Percentiles rank a stretch among this genome's conserved stretches.
Evolutionary conservation across 1,139 yeast species (phyloP).

Genomic region (Magnusiomyces sp.): DNA sequence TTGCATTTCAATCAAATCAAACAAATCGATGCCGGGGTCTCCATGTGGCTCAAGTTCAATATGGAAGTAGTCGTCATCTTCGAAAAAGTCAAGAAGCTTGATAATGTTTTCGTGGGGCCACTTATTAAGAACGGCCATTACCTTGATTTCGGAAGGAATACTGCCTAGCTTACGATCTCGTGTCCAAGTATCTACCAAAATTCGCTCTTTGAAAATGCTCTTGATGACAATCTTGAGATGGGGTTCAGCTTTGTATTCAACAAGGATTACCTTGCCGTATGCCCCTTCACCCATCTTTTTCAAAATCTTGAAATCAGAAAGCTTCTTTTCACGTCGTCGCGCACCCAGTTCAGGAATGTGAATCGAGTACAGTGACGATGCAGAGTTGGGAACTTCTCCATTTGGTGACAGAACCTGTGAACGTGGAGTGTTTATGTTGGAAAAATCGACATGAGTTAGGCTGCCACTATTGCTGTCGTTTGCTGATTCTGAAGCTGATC

Average conservation of each 20-base stretch:
- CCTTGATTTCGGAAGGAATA: slow-evolving; percentile 88
- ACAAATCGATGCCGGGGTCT: slow-evolving; percentile 78
- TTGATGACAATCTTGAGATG: slow-evolving; percentile 67
- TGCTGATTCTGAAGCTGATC: slow-evolving; percentile 4
- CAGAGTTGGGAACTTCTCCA: slow-evolving; percentile 11
- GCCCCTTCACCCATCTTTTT: slow-evolving; percentile 94
- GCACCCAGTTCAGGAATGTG: slow-evolving; percentile 29
- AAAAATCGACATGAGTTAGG: background rate
- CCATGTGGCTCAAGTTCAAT: slow-evolving; percentile 90
- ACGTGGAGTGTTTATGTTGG: slow-evolving; percentile 7
- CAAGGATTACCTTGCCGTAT: slow-evolving; percentile 84
- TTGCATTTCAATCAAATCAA: slow-evolving; percentile 81
- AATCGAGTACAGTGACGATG: slow-evolving; percentile 13
- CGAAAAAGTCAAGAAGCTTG: slow-evolving; percentile 81
- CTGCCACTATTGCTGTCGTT: slow-evolving; percentile 3
- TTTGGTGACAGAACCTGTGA: slow-evolving; percentile 7
- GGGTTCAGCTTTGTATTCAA: slow-evolving; percentile 56
- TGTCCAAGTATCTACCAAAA: slow-evolving; percentile 95
- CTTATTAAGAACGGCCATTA: slow-evolving; percentile 61
- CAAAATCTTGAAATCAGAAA: slow-evolving; percentile 59
- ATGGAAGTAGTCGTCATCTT: slow-evolving; percentile 80
- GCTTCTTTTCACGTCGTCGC: slow-evolving; percentile 43
- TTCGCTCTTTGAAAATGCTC: slow-evolving; percentile 84
- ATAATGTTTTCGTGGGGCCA: slow-evolving; percentile 83
- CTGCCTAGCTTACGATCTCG: slow-evolving; percentile 86